Evolutionary conservation across 2,329 filamentous ascomycete species (phyloP), one percentile per base, ranked within the genome.

Genomic region (Leptographium galeiforme): DNA sequence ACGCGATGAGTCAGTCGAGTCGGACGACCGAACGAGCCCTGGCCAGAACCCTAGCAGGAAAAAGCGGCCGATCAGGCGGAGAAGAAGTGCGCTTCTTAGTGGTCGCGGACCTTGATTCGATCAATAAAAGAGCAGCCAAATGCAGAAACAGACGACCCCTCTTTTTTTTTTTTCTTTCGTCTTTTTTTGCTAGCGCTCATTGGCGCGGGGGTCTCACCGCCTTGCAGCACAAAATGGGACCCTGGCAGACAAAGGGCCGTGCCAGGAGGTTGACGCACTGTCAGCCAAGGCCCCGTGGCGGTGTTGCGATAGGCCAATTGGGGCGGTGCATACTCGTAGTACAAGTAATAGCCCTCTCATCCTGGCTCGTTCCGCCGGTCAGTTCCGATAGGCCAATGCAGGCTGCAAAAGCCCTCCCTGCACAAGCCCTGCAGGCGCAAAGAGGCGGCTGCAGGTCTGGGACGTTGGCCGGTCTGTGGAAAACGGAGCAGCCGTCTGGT

Each of bases 161-260:
- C 11, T 30, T 16, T 25, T 51, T 39, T 36, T 45, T 51, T 46
- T 38, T 38, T 46, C 5, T 45, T 45, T 44, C 19, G 11, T 6
- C n/a, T n/a, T 52, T 33, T 34, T 48, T 30, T 51, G 16, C 33
- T 34, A 25, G 32, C 38, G 18, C 13, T 52, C 44, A 16, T 47
- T 25, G 14, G 41, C 36, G 39, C 34, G 18, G 43, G 16, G n/a
- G 41, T 34, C 32, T 48, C 56, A 61, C 58, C 55, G 54, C 56
- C 44, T 57, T 57, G 3, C 5, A 25, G 3, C 3, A 25, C 25
- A 25, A 25, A 25, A 25, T 54, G 8, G 19, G n/a, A n/a, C 34
- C 8, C 43, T 32, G 43, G 3, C 43, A 12, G 30, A 45, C 30
- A 25, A n/a, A n/a, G 25, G 34, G 12, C 34, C 34, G 34, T 36